These are phyloP conservation scores for Penicillium alfredii DNA, from an alignment of 495 filamentous ascomycete species.

Conservation along the genomic window DNA sequence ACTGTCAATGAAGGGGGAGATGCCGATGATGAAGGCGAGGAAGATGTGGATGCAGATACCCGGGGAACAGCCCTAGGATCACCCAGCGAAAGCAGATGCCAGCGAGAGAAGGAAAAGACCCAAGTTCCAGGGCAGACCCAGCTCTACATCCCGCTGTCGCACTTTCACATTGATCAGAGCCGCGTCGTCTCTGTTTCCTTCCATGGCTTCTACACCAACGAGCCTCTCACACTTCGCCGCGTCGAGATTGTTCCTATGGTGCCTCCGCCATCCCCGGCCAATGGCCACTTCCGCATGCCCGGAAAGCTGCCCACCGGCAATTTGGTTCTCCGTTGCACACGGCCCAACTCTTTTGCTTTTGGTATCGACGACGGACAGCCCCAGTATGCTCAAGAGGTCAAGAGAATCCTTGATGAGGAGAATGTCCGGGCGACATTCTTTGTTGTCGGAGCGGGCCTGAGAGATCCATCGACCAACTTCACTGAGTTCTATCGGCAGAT, in stretches of 20 bases:
- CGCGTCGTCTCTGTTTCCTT: conserved; percentile 60
- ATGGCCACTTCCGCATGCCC: conserved; percentile 44
- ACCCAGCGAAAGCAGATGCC: conserved; percentile 19
- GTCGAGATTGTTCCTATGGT: conserved; percentile 59
- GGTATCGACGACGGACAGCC: conserved; percentile 77
- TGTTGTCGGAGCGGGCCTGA: conserved; percentile 61
- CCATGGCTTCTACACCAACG: conserved; percentile 58
- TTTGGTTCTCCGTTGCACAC: conserved; percentile 59
- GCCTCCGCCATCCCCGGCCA: conserved; percentile 27
- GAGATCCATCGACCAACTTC: conserved; percentile 54
- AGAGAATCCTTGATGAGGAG: conserved; percentile 58
- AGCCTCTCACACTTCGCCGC: conserved; percentile 47
- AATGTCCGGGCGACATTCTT: conserved; percentile 70
- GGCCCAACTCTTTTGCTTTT: conserved; percentile 71
- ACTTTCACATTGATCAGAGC: conserved; percentile 61
- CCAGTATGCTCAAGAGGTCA: conserved; percentile 53
- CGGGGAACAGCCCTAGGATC: no score
- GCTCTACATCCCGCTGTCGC: conserved; percentile 69
- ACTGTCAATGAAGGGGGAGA: neutral
- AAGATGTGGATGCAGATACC: neutral
- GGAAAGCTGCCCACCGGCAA: conserved; percentile 57
- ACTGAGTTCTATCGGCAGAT: conserved; percentile 62
- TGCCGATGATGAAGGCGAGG: conserved; percentile 1
- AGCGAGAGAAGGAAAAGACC: neutral
- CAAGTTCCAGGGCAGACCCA: conserved; percentile 33